Base-by-base conservation (phyloP, 2,329 filamentous ascomycete species). In the Massarina eburnea region DNA sequence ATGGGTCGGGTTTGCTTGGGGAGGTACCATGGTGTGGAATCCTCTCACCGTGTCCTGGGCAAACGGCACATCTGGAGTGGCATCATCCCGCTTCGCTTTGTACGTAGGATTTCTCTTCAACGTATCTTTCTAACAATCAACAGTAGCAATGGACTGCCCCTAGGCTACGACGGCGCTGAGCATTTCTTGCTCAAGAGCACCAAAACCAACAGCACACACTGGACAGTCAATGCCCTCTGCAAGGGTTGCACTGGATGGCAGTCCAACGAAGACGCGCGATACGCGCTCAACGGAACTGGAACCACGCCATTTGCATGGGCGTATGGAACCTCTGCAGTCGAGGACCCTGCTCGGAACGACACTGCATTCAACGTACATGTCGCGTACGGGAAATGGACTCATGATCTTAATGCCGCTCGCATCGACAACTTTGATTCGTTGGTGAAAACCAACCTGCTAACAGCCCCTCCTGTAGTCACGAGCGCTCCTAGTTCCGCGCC, bases 11-110 rank as follows among this genome's bases (percentile, higher is more conserved):
- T 65, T 67, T 36, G 48, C 60, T 7, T 66, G 64, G 64, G 62
- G 62, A 30, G 64, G 64, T 15, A 51, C 49, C 14, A 67, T 67
- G 64, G 61, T 65, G 34, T 67, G 59, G 60, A 60, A 66, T 39
- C 64, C 64, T 15, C 45, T 67, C n/a, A 62, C 61, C 26, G 53
- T 67, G 43, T 57, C 56, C 15, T 67, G 62, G 61, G 42, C 59
- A 7, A 66, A 66, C 43, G 62, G 58, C 8, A 57, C 57, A 18
- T 58, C 57, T 33, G 54, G 52, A 26, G 57, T 55, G 8, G 51
- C 58, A 29, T 67, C 64, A 42, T 56, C 62, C 24, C 57, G 64
- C 6, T 66, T 65, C 44, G 64, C 62, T 22, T 66, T 58, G 64
- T 67, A 57, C 19, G 64, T 54, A 8, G 12, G 18, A 3, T 2